phyloP scores from a whole-genome alignment of 148 eudicot species.

The Chenopodium formosanum region DNA sequence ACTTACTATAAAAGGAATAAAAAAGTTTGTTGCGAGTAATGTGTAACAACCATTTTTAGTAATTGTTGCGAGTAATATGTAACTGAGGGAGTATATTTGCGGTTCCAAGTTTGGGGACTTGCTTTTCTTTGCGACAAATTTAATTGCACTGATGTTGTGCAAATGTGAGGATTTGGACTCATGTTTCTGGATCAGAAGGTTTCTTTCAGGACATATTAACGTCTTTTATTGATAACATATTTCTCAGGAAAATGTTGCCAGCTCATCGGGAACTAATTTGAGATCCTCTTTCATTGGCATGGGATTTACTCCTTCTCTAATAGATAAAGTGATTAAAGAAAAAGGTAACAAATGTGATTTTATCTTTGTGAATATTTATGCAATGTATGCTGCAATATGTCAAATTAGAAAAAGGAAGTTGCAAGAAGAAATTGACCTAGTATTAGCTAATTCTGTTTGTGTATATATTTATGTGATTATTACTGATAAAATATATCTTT shows the following conservation, averaged over 20 bases:
- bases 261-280: conserved; percentile 79
- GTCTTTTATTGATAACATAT: not conserved
- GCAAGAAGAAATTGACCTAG: not conserved
- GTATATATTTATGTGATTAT: not conserved
- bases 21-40: too few relatives aligned
- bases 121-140: not conserved
- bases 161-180: conserved; percentile 6
- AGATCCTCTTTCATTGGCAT: conserved; percentile 77
- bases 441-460: not conserved
- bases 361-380: not conserved
- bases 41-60: too few relatives aligned
- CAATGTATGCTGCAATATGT: not conserved
- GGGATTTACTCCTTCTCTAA: conserved; percentile 78
- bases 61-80: too few relatives aligned
- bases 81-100: too few relatives aligned
- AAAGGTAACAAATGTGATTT: conserved; percentile 20
- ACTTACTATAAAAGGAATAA: too few relatives aligned
- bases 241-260: conserved; percentile 65
- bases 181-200: not conserved
- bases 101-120: not conserved
- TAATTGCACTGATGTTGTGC: not conserved
- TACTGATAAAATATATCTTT: conserved; percentile 13
- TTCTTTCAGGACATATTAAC: not conserved
- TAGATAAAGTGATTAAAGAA: conserved; percentile 54
- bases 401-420: not conserved